phyloP scores from a whole-genome alignment of 768 basidiomycete species.

The Hericium rajendrae region DNA sequence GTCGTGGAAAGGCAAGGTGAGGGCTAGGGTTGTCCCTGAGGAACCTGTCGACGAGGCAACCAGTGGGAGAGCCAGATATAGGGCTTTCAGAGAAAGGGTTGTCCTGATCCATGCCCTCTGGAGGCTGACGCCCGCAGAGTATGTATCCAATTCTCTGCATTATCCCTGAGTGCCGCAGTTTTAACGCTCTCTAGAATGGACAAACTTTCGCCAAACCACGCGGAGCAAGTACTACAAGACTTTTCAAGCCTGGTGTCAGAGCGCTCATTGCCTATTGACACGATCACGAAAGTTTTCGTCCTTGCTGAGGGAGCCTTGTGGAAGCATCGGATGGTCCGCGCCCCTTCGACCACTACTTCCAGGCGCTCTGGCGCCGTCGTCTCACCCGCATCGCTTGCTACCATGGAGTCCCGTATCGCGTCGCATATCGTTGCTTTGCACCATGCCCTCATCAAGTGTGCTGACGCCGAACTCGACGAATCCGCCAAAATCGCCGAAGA shows the following conservation, averaged over 20 bases:
- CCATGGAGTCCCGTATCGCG: constrained; percentile 57
- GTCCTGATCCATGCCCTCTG: constrained; percentile 73
- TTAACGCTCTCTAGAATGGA: constrained; percentile 32
- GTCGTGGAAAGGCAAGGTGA: constrained; percentile 33
- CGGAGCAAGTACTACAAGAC: constrained; percentile 38
- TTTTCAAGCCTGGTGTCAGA: constrained; percentile 56
- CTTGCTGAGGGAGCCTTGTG: constrained; percentile 76
- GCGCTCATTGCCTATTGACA: constrained; percentile 64
- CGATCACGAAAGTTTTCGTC: constrained; percentile 64
- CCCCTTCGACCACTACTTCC: constrained; percentile 23
- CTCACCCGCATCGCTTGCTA: constrained; percentile 17
- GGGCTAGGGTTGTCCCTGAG: constrained; percentile 18
- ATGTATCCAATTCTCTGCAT: constrained; percentile 19
- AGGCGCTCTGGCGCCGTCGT: constrained; percentile 2
- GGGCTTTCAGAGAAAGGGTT: constrained; percentile 67
- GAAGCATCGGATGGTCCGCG: constrained; percentile 71
- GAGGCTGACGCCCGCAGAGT: constrained; percentile 51
- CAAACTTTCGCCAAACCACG: constrained; percentile 36
- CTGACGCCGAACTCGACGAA: constrained; percentile 49
- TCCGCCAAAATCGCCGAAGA: constrained; percentile 43
- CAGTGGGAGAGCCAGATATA: constrained; percentile 34
- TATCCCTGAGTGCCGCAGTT: constrained; percentile 2
- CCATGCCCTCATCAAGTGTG: constrained; percentile 54
- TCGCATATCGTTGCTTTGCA: constrained; percentile 60
- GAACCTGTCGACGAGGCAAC: constrained; percentile 24